phyloP scores from a whole-genome alignment of 1,284 basidiomycete species.

The Trichosporon sp. region DNA sequence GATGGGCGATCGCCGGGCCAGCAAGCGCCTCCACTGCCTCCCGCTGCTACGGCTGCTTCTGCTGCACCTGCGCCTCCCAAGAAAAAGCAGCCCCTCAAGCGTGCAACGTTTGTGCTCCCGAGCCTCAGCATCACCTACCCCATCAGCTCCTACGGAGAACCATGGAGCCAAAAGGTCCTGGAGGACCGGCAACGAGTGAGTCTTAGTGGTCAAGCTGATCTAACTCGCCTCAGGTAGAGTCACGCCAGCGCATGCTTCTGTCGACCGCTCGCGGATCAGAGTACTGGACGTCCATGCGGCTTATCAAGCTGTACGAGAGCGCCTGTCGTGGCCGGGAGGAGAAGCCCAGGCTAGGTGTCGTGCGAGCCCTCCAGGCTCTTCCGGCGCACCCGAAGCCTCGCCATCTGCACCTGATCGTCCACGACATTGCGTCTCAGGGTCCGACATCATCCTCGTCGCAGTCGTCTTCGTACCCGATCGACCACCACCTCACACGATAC shows the following conservation, averaged over 20 bases:
- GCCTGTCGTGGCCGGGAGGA: constrained; percentile 50
- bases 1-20: background rate
- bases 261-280: constrained; percentile 38
- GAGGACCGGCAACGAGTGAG: constrained; percentile 42
- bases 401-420: constrained; percentile 34
- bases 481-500: constrained; percentile 60
- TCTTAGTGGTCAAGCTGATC: background rate
- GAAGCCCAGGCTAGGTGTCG: constrained; percentile 63
- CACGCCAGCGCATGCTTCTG: constrained; percentile 61
- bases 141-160: constrained; percentile 72
- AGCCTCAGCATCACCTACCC: constrained; percentile 78
- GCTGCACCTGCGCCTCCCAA: background rate
- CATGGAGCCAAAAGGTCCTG: constrained; percentile 64
- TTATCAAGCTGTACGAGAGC: constrained; percentile 46
- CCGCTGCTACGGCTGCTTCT: background rate
- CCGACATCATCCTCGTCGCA: background rate
- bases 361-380: constrained; percentile 60
- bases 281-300: constrained; percentile 46
- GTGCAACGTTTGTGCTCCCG: constrained; percentile 79
- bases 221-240: constrained; percentile 44
- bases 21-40: background rate
- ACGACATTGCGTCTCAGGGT: constrained; percentile 19
- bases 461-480: constrained; percentile 25
- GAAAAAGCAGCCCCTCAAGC: constrained; percentile 59
- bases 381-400: constrained; percentile 33